Evolutionary conservation across 2,329 filamentous ascomycete species (phyloP).

Genomic region (Fusarium sp.): DNA sequence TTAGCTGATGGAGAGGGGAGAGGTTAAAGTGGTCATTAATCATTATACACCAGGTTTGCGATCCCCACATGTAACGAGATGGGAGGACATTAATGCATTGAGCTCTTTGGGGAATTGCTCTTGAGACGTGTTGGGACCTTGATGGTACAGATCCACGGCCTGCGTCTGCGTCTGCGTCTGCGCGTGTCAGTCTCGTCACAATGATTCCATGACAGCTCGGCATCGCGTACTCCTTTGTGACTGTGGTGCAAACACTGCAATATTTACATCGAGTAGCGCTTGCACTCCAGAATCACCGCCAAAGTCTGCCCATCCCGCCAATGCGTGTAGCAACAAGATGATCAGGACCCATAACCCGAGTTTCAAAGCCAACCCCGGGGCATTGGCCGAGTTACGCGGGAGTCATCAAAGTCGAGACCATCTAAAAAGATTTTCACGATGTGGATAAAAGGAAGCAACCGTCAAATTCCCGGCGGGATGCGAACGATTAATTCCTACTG

Average conservation of each 20-base stretch:
- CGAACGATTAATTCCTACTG: background rate
- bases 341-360: background rate
- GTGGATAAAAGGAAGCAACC: background rate
- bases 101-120: background rate
- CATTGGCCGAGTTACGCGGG: background rate
- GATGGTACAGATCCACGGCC: no score
- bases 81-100: background rate
- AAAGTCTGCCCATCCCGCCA: background rate
- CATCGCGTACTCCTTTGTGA: background rate
- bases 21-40: background rate
- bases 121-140: background rate
- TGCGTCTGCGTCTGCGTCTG: no score
- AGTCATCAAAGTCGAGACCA: background rate
- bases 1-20: background rate
- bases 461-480: background rate
- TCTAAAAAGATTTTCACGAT: background rate
- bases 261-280: background rate
- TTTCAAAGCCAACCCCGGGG: background rate
- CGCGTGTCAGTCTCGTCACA: background rate
- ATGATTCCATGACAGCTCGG: background rate
- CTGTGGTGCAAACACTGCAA: background rate
- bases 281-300: background rate
- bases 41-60: background rate
- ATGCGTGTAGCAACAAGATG: background rate
- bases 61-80: background rate